phyloP scores from a whole-genome alignment of 441 rosid genomes.

The Sinapis alba region DNA sequence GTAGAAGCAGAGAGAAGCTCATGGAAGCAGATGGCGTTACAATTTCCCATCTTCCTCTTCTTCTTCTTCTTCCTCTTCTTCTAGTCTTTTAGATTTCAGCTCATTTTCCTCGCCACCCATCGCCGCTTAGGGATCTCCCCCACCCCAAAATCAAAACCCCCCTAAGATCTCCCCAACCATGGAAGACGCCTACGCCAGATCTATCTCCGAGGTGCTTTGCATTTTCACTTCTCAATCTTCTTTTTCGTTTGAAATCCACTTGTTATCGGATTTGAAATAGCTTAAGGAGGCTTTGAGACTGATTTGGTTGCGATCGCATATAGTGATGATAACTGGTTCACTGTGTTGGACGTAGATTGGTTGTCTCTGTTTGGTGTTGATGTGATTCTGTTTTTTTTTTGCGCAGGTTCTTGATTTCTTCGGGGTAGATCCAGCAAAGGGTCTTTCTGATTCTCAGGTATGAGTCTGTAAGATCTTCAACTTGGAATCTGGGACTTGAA shows the following conservation, averaged over 20 bases:
- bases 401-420: not conserved
- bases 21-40: not conserved
- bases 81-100: not conserved
- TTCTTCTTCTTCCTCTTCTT: not conserved
- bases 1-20: not conserved
- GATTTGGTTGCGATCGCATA: not conserved
- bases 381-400: not conserved
- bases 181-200: not conserved
- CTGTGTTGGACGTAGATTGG: not conserved
- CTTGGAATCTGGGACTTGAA: not conserved
- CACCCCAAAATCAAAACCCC: not conserved
- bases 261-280: not conserved
- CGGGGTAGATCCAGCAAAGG: not conserved
- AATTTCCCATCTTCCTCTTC: not conserved
- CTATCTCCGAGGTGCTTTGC: not conserved
- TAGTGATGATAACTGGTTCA: not conserved
- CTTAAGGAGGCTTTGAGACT: too few species aligned
- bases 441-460: not conserved
- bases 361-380: not conserved
- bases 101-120: not conserved
- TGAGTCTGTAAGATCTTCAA: not conserved
- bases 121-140: not conserved
- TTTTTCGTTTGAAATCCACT: too few species aligned
- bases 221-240: not conserved
- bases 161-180: not conserved